Evolutionary conservation across 495 filamentous ascomycete genomes (phyloP), one percentile per base, ranked within the genome.

Genomic region (Lophium mytilinum): DNA sequence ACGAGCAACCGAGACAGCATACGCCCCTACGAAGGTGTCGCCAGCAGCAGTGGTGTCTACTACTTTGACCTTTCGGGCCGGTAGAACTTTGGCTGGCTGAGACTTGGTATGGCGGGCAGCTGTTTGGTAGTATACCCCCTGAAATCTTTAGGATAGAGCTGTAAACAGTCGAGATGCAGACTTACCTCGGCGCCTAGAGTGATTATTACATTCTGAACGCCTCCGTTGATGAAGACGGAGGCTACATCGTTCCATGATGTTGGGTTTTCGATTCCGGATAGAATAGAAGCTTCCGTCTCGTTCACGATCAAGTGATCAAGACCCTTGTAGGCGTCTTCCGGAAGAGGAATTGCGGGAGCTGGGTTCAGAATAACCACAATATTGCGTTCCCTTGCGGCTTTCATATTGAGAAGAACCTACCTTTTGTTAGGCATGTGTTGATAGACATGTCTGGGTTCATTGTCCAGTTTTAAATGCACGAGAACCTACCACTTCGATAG

Each of bases 31-130:
- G 71, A 95, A 98, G 4, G 92, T 95, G 70, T 98, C 93, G 0
- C 93, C 93, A 14, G 92, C 93, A 0, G 85, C 92, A 4, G 93
- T 98, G 6, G 92, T 97, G 73, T 98, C 93, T 6, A 95, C 78
- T 18, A 96, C 92, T 53, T 77, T 81, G 0, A 80, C 63, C 65
- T 74, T 58, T 78, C 81, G 66, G 77, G 82, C 61, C 76, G 78
- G 9, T 53, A 78, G 62, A 37, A 73, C 68, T 9, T 54, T 50
- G 30, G 56, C 66, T 1, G 65, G 42, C 33, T 48, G 18, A 9
- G 49, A 53, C 19, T 50, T 46, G 24, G 56, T 52, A 18, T 58
- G 45, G 3, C 45, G 48, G 19, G 52, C 49, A 10, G 57, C 55
- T 14, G 65, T 63, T 33, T 68, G 62, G 50, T 63, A 68, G 54